Percentiles rank a stretch among this genome's conserved stretches.
These are phyloP conservation scores for Phytophthora idaei DNA, from an alignment of 352 stramenopile genomes.

Conservation along the genomic window DNA sequence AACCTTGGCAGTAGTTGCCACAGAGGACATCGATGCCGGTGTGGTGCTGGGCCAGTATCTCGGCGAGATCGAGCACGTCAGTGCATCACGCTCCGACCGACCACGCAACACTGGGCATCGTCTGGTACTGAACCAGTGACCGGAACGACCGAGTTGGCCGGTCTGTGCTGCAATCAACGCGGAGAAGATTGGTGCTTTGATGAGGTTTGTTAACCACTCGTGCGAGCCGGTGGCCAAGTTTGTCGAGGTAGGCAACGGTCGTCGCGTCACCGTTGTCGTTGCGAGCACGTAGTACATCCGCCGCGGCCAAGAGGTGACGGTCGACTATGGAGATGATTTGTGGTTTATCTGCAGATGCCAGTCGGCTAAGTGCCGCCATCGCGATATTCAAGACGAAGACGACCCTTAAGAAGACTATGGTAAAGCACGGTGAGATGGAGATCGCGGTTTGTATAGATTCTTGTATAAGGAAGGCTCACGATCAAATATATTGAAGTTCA, in stretches of 20 bases:
- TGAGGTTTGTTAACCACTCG: constrained; percentile 9
- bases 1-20: no score
- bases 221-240: constrained; percentile 5
- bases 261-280: background rate
- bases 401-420: background rate
- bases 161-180: background rate
- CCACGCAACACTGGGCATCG: no score
- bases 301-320: constrained; percentile 1
- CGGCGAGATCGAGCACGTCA: no score
- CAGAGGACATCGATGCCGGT: no score
- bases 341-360: constrained; percentile 9
- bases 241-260: constrained; percentile 2
- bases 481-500: no score
- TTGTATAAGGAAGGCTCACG: no score
- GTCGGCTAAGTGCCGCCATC: background rate
- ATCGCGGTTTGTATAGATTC: no score
- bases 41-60: no score
- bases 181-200: background rate
- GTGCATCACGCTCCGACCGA: no score
- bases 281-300: background rate
- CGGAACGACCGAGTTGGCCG: no score
- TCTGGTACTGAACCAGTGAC: no score
- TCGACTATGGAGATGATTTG: background rate
- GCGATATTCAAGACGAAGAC: background rate
- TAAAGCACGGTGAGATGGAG: no score